Percentiles rank a stretch among this genome's conserved stretches.
These are phyloP conservation scores for Tricholomella constricta DNA, from an alignment of 768 basidiomycete genomes.

Conservation along the genomic window DNA sequence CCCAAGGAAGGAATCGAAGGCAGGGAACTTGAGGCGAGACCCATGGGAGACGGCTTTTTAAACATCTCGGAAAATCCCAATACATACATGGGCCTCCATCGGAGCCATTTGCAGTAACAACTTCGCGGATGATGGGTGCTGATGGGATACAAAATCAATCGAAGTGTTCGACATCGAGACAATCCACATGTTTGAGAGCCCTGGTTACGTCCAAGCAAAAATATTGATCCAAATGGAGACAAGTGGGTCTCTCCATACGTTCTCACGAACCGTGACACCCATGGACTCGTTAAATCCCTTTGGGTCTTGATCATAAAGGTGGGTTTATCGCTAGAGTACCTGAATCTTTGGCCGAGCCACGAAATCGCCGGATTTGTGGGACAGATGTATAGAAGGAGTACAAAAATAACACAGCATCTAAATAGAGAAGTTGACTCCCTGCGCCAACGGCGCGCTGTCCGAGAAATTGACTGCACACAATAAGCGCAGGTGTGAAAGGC, in stretches of 20 bases:
- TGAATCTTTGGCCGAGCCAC: background rate
- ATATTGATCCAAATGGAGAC: conserved; percentile 19
- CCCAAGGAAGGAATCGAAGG: conserved; percentile 20
- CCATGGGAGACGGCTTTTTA: conserved; percentile 10
- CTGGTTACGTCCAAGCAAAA: conserved; percentile 24
- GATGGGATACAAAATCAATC: conserved; percentile 16
- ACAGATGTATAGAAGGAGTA: conserved; percentile 5
- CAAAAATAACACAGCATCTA: conserved; percentile 24
- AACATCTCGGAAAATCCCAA: conserved; percentile 16
- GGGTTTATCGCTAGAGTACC: conserved; percentile 4
- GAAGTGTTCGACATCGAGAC: conserved; percentile 22
- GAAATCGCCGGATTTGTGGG: conserved; percentile 11
- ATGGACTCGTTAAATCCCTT: conserved; percentile 7
- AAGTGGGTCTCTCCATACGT: conserved; percentile 11
- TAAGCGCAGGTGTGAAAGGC: conserved; percentile 8
- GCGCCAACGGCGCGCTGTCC: conserved; percentile 85
- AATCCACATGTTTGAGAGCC: conserved; percentile 29
- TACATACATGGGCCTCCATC: conserved; percentile 1
- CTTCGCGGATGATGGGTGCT: conserved; percentile 5
- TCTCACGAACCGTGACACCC: conserved; percentile 11
- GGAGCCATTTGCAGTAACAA: conserved; percentile 2
- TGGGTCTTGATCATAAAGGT: conserved; percentile 2
- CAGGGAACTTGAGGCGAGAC: conserved; percentile 15
- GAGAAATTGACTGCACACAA: conserved; percentile 75
- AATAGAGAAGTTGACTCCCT: conserved; percentile 83